Conservation (phyloP, 2,329 filamentous ascomycete genomes). For the Fusarium poae region DNA sequence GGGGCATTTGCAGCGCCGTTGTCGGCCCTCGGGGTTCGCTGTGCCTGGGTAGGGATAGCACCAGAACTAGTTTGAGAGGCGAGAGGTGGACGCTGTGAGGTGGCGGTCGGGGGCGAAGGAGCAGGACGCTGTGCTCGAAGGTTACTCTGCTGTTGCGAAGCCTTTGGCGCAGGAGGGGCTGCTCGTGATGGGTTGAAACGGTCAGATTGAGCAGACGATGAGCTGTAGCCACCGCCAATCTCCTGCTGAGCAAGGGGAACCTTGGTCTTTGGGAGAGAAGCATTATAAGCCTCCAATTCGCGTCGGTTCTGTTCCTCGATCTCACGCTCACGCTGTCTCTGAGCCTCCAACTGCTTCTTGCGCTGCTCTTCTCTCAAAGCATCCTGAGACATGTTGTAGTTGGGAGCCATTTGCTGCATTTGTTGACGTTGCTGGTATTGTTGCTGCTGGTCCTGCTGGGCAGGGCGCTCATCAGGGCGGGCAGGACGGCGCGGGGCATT, state of each 20-base stretch:
- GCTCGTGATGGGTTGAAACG: constrained; percentile 89
- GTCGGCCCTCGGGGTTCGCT: constrained; percentile 61
- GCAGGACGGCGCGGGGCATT: constrained; percentile 61
- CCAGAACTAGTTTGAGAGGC: constrained; percentile 64
- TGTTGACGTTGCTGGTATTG: constrained; percentile 69
- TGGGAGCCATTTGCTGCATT: constrained; percentile 68
- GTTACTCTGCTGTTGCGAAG: constrained; percentile 65
- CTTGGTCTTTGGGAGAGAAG: constrained; percentile 85
- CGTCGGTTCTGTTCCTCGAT: constrained; percentile 76
- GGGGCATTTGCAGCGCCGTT: constrained; percentile 64
- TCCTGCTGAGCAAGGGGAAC: constrained; percentile 89
- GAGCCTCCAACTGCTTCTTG: constrained; percentile 72
- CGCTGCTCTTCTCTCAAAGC: constrained; percentile 68
- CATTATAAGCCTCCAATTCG: constrained; percentile 90
- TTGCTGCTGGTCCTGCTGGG: constrained; percentile 59
- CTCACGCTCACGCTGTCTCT: constrained; percentile 64
- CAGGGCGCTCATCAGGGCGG: constrained; percentile 54
- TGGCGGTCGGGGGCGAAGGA: constrained; percentile 71
- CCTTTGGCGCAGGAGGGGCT: constrained; percentile 82
- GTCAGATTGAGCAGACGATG: constrained; percentile 59
- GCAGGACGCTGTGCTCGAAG: constrained; percentile 83
- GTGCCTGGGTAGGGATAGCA: constrained; percentile 57
- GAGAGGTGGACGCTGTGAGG: constrained; percentile 61
- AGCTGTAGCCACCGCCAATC: constrained; percentile 74
- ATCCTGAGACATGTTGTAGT: constrained; percentile 67